Base-by-base conservation (phyloP, 2,329 filamentous ascomycete genomes). In the Aulographum hederae region DNA sequence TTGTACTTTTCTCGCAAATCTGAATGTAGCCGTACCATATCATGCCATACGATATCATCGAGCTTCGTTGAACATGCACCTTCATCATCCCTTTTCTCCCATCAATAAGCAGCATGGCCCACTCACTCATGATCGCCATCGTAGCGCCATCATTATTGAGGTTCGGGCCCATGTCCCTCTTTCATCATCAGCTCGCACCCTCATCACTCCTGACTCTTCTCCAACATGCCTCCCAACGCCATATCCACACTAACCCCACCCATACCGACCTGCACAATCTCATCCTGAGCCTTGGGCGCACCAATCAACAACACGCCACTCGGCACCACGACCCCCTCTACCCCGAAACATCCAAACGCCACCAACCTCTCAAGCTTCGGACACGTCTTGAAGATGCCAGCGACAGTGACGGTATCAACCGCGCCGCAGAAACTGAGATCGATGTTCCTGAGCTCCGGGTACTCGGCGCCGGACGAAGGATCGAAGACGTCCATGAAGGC, bases 401-500 rank as follows among this genome's bases (percentile, higher is more conserved):
- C 69, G 3, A 79, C 56, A 1, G 78, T 56, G 32, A 68, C 64
- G 40, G 78, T 75, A 13, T 71, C 73, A 4, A 79, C 67, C 18
- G 68, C 57, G 34, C 73, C 69, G 41, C 73, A 77, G 50, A 92
- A 91, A 32, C 75, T 79, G 27, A 89, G 59, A 47, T 92, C 82
- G 27, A 93, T 58, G 35, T 77, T 67, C 37, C 60, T 58, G 20
- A 95, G 60, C 8, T 70, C 60, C 0, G 76, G 71, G 41, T 91
- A 94, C 15, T 40, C 46, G 16, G 61, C 62, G 6, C 56, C 52
- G 4, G 59, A 55, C n/a, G n/a, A n/a, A n/a, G n/a, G n/a, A 32
- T 64, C 59, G 44, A 95, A 94, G 1, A 78, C 74, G 6, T 74
- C 65, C 38, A 80, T 71, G 36, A 93, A 84, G 0, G 79, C 72